Base-by-base conservation (phyloP, 768 basidiomycete species). In the Jaapia argillacea region DNA sequence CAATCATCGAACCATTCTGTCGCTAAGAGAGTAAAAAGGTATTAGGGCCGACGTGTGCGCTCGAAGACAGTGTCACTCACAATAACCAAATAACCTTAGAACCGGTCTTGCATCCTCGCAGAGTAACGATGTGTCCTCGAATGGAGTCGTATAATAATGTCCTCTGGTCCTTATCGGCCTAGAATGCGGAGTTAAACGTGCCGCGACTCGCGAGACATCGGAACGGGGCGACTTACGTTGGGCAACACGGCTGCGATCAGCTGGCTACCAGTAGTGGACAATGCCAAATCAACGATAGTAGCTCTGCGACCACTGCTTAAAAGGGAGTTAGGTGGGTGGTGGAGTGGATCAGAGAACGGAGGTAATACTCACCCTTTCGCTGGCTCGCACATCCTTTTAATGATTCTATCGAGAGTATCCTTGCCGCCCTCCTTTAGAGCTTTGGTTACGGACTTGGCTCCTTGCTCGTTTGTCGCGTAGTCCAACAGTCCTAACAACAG, bases 11-110 rank as follows among this genome's bases (percentile, higher is more conserved):
- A 74, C 72, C 77, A 78, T 79, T 58, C 74, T 68, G 53, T 79
- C 77, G 51, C 77, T 77, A 48, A 14, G 28, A 22, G 18, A n/a
- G 6, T n/a, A 42, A 20, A 48, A 36, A 20, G 6, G 45, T 25
- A 18, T 23, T 43, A 13, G 46, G 39, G 36, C 24, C 31, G 31
- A 28, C 12, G 26, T 22, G 13, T 41, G 6, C 12, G 10, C 12
- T 16, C 5, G 4, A 10, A 25, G 28, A 10, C 28, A 33, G 28
- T 10, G 48, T 24, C 3, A 60, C 72, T 39, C 57, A 75, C 73
- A 91, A 91, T 40, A 91, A 70, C 88, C 88, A 91, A 55, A 90
- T 90, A 54, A 90, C 85, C 57, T 88, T 89, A 1, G 87, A 89
- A 22, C 88, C 88, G 1, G 88, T 88, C 69, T 90, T 90, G 58